Percentiles rank a stretch among this genome's conserved stretches.
phyloP scores from a whole-genome alignment of 352 stramenopile genomes.

The Globisporangium spinosum region DNA sequence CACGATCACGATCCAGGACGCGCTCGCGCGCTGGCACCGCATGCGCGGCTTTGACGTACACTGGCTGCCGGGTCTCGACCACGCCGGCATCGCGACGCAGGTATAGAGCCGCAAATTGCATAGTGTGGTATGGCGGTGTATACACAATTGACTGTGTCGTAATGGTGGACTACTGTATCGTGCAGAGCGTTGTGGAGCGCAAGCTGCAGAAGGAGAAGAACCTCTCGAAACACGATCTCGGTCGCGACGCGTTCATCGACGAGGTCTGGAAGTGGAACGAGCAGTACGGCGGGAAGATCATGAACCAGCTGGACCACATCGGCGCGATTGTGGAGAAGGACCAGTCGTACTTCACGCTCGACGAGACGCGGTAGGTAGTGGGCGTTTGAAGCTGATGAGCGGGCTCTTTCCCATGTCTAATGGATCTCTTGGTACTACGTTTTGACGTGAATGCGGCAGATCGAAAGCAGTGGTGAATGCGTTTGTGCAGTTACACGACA shows the following conservation, averaged over 20 bases:
- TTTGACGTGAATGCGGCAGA: constrained; percentile 12
- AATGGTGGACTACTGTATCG: neutral
- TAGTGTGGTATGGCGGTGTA: neutral
- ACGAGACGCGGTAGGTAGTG: constrained; percentile 89
- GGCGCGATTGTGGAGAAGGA: constrained; percentile 96
- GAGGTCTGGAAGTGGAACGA: constrained; percentile 98
- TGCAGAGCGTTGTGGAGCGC: constrained; percentile 96
- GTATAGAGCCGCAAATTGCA: constrained; percentile 3
- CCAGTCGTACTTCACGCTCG: constrained; percentile 97
- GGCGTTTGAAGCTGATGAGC: constrained; percentile 15
- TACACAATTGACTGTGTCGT: neutral
- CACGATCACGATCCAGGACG: constrained; percentile 97
- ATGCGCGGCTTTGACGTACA: constrained; percentile 97
- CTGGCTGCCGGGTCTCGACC: constrained; percentile 97
- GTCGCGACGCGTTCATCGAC: constrained; percentile 95
- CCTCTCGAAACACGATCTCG: constrained; percentile 92
- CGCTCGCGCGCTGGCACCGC: constrained; percentile 95
- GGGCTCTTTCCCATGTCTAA: neutral
- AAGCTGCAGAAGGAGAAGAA: constrained; percentile 95
- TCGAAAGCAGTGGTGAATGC: constrained; percentile 55
- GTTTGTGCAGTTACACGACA: constrained; percentile 92
- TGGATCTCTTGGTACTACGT: neutral
- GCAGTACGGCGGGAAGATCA: constrained; percentile 96
- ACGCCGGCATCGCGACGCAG: constrained; percentile 99
- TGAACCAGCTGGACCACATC: constrained; percentile 92